Evolutionary conservation across 2,329 filamentous ascomycete species (phyloP).

Genomic region (Aspergillus pseudoviridinutans): DNA sequence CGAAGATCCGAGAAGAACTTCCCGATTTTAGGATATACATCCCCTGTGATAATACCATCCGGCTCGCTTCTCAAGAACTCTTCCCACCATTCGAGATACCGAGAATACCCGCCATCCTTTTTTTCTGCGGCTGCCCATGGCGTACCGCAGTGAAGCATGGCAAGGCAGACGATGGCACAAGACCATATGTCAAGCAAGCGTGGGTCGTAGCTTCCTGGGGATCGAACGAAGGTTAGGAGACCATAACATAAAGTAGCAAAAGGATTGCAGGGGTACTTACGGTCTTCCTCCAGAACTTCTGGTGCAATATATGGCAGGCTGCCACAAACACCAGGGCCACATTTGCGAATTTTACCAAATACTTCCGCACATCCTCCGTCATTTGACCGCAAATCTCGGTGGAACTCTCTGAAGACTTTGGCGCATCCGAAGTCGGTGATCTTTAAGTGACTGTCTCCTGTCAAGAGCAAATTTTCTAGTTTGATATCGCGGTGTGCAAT

Average conservation of each 20-base stretch:
- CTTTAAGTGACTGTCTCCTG: conserved; percentile 75
- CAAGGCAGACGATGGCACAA: conserved; percentile 76
- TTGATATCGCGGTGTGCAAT: conserved; percentile 92
- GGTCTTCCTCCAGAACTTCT: conserved; percentile 69
- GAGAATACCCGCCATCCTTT: conserved; percentile 58
- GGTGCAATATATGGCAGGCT: conserved; percentile 84
- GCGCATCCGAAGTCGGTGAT: conserved; percentile 91
- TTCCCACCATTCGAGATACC: conserved; percentile 64
- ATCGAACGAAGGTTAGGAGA: background rate
- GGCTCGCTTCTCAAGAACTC: conserved; percentile 60
- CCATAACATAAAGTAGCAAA: background rate
- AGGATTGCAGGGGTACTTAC: conserved; percentile 38
- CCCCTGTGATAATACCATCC: conserved; percentile 50
- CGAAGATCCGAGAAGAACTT: conserved; percentile 60
- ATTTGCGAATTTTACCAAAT: conserved; percentile 68
- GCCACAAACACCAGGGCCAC: conserved; percentile 76
- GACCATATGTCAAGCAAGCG: conserved; percentile 83
- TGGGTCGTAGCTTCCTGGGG: conserved; percentile 61
- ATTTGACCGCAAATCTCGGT: conserved; percentile 71
- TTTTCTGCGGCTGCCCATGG: conserved; percentile 69
- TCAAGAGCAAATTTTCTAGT: conserved; percentile 78
- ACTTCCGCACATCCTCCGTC: conserved; percentile 69
- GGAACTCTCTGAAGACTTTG: conserved; percentile 76
- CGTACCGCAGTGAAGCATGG: conserved; percentile 66
- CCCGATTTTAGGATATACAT: conserved; percentile 61